Conservation (phyloP, 1,284 basidiomycete genomes). For the Pascua sp. region DNA sequence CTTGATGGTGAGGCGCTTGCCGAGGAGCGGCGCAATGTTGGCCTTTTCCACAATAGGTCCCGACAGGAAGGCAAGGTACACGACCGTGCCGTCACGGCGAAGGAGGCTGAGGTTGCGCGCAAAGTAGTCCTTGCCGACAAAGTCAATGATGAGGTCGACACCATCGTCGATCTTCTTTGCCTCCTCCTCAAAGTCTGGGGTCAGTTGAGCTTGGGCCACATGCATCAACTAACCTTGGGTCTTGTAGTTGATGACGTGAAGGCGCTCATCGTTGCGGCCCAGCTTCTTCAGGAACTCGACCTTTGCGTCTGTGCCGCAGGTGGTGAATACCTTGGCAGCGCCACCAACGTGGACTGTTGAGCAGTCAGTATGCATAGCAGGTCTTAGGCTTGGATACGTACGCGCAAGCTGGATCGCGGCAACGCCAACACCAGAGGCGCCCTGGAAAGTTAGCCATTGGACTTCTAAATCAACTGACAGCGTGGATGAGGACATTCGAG, state of each 20-base stretch:
- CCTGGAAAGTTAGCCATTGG: conserved; percentile 37
- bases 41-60: conserved; percentile 63
- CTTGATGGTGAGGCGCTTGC: conserved; percentile 83
- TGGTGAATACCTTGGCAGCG: conserved; percentile 66
- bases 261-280: conserved; percentile 56
- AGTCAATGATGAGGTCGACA: conserved; percentile 77
- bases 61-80: conserved; percentile 50
- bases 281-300: conserved; percentile 66
- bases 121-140: conserved; percentile 69
- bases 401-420: conserved; percentile 87
- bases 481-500: conserved; percentile 80
- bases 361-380: background rate
- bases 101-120: conserved; percentile 73
- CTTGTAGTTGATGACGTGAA: conserved; percentile 80
- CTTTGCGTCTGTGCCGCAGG: conserved; percentile 81
- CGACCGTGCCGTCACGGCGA: conserved; percentile 72
- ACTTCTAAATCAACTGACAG: conserved; percentile 52
- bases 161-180: conserved; percentile 47
- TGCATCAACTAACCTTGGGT: conserved; percentile 57
- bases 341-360: conserved; percentile 32
- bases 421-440: conserved; percentile 83
- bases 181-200: conserved; percentile 52
- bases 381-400: conserved; percentile 52
- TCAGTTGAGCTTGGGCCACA: conserved; percentile 37
- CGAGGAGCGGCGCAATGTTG: conserved; percentile 62